Conservation (phyloP, 768 basidiomycete species). For the Lactarius akahatsu region DNA sequence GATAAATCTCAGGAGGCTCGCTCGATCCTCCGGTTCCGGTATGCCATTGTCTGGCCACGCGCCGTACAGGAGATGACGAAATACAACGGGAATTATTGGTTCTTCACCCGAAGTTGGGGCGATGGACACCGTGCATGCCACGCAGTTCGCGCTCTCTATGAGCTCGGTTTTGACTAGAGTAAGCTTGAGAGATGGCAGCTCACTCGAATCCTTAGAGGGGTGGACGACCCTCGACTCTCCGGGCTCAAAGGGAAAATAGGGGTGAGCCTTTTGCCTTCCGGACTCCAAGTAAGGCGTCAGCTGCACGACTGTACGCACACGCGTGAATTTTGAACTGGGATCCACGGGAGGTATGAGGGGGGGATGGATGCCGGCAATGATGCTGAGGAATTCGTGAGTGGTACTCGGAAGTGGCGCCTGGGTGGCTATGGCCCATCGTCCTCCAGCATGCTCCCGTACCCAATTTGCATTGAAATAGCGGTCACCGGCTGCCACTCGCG, state of each 20-base stretch:
- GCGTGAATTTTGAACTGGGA: conserved; percentile 37
- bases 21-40: conserved; percentile 59
- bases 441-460: conserved; percentile 72
- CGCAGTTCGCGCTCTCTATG: conserved; percentile 58
- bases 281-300: conserved; percentile 72
- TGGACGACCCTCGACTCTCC: conserved; percentile 49
- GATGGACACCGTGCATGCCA: conserved; percentile 61
- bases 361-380: conserved; percentile 50
- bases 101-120: conserved; percentile 36
- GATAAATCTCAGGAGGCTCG: conserved; percentile 60
- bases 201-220: conserved; percentile 44
- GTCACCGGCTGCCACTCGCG: conserved; percentile 58
- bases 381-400: conserved; percentile 71
- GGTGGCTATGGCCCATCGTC: conserved; percentile 81
- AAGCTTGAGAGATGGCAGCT: conserved; percentile 49
- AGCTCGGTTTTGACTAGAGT: conserved; percentile 49
- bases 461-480: conserved; percentile 84
- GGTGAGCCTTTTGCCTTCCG: conserved; percentile 69
- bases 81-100: conserved; percentile 42
- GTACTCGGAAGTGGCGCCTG: conserved; percentile 77
- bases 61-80: conserved; percentile 69
- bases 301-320: conserved; percentile 76
- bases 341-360: conserved; percentile 35
- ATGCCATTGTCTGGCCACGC: conserved; percentile 88
- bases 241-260: conserved; percentile 66